Evolutionary conservation across 371 early-diverging fungal species (phyloP).

Genomic region (Mucor irregularis): DNA sequence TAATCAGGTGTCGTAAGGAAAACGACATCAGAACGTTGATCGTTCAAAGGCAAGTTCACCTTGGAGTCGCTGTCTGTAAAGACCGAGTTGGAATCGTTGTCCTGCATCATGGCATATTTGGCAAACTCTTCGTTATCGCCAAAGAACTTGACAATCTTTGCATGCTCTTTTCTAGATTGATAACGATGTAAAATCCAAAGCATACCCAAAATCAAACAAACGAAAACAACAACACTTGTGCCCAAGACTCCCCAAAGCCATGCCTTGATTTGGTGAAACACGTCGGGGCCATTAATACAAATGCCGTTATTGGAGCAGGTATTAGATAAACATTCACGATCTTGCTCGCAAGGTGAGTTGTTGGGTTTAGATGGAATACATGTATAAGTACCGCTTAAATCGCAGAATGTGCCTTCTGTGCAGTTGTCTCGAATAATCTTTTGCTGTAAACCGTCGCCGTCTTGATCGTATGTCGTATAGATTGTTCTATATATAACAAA

Average conservation of each 20-base stretch:
- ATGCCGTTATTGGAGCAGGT: constrained; percentile 33
- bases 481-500: constrained; percentile 20
- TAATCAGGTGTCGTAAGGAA: constrained; percentile 26
- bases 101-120: constrained; percentile 39
- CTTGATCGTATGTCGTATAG: constrained; percentile 35
- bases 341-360: constrained; percentile 32
- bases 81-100: constrained; percentile 7
- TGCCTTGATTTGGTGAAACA: constrained; percentile 35
- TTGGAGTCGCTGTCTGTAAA: background rate
- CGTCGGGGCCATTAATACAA: constrained; percentile 45
- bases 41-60: background rate
- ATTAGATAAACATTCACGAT: constrained; percentile 46
- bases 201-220: constrained; percentile 23
- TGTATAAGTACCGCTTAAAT: background rate
- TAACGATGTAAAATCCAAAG: constrained; percentile 50
- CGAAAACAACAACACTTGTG: constrained; percentile 36
- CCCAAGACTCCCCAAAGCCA: constrained; percentile 50
- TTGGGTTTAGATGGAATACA: constrained; percentile 34
- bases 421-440: constrained; percentile 51
- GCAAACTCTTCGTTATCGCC: constrained; percentile 46
- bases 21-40: constrained; percentile 8
- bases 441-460: constrained; percentile 28
- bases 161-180: constrained; percentile 46
- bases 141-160: constrained; percentile 43
- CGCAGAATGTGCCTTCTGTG: constrained; percentile 42